These are phyloP conservation scores for Emydomyces testavorans DNA, from an alignment of 2,329 filamentous ascomycete genomes.

Conservation along the genomic window DNA sequence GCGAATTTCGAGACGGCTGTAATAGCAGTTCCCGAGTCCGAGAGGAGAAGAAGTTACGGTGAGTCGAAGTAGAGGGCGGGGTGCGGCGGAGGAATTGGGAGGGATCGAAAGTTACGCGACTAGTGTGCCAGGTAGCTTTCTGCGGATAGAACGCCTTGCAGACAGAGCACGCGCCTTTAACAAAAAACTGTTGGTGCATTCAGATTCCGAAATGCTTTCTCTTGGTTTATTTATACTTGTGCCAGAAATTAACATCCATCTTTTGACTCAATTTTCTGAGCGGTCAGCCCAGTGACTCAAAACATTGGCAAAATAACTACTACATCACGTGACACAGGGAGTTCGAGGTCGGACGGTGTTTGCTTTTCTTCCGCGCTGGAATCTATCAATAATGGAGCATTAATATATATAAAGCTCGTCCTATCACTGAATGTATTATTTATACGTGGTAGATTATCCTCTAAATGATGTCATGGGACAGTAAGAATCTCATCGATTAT, in stretches of 20 bases:
- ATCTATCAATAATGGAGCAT: no score
- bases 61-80: background rate
- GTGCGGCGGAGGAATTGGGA: conserved; percentile 13
- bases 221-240: background rate
- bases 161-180: conserved; percentile 8
- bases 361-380: no score
- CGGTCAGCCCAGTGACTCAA: background rate
- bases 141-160: conserved; percentile 1
- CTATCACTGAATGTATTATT: background rate
- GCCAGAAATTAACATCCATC: background rate
- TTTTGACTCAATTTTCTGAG: background rate
- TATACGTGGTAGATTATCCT: background rate
- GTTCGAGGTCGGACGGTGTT: no score
- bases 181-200: conserved; percentile 15
- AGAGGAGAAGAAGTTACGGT: background rate
- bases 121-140: background rate
- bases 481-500: background rate
- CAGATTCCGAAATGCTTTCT: conserved; percentile 2
- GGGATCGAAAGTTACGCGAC: background rate
- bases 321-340: conserved; percentile 1
- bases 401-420: background rate
- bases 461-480: background rate
- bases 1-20: background rate
- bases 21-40: background rate
- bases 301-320: conserved; percentile 1